A percentile compares a stretch with the other conserved stretches of the same genome.
phyloP scores from a whole-genome alignment of 225 moss, liverwort and hornwort genomes.

The Marchantia paleacea region DNA sequence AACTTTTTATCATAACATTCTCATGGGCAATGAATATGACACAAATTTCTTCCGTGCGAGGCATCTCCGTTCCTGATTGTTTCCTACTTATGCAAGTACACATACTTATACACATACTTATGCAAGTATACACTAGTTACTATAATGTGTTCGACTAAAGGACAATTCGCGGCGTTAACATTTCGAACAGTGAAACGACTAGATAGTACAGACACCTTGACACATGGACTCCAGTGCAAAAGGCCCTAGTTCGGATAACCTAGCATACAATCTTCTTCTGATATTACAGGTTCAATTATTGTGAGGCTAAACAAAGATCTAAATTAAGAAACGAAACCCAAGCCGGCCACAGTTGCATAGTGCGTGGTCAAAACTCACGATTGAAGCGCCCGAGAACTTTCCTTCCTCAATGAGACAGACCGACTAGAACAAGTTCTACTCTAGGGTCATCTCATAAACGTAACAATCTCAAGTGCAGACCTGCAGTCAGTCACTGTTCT shows the following conservation, averaged over 20 bases:
- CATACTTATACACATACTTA: too few relatives aligned
- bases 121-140: too few relatives aligned
- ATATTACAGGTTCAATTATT: background rate
- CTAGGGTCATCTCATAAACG: background rate
- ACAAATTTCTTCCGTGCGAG: too few relatives aligned
- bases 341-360: too few relatives aligned
- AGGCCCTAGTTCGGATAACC: background rate
- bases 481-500: background rate
- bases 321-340: background rate
- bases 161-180: too few relatives aligned
- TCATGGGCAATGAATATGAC: too few relatives aligned
- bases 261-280: background rate
- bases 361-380: background rate
- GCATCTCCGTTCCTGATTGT: too few relatives aligned
- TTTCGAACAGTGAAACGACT: background rate
- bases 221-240: background rate
- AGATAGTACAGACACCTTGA: background rate
- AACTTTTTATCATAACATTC: too few relatives aligned
- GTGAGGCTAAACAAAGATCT: background rate
- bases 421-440: conserved; percentile 1
- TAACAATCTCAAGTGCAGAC: background rate
- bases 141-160: too few relatives aligned
- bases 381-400: background rate
- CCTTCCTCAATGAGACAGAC: conserved; percentile 1
- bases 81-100: too few relatives aligned